Base-by-base conservation (phyloP, 306 rosid genomes). In the Cicer arietinum region DNA sequence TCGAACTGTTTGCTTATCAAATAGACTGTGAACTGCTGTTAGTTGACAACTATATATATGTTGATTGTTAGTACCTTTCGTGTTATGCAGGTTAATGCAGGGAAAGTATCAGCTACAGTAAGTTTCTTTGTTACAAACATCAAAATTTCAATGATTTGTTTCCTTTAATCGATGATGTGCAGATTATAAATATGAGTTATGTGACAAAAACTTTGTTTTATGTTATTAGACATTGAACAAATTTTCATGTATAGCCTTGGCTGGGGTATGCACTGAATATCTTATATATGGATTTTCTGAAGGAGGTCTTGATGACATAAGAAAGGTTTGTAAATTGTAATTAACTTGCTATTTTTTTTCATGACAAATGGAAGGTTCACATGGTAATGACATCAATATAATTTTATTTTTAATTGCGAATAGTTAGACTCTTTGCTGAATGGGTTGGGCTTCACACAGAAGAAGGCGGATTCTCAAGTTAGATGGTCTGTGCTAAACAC, bases 281-380 rank as follows among this genome's bases (percentile, higher is more conserved):
- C 96, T 94, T 43, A 52, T 89, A 41, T 91, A 83, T 70, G 98
- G 97, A 69, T 76, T 77, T 80, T 86, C 97, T 11, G 98, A 94
- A 88, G 98, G 98, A 70, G 97, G 98, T 50, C 83, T 94, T 39
- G 91, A 90, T 67, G 98, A 94, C 86, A 91, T 94, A 63, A 84
- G 91, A 80, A 87, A 94, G 98, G 98, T 94, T 80, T 70, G 18
- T 45, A 59, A 50, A 52, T 9, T n/a, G 44, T 22, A 37, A 30
- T 30, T 47, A 41, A 30, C 70, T 58, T 48, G 10, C 40, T 46
- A 12, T 83, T 41, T 52, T 54, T 18, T 10, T 17, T 70, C 52
- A 61, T 16, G 48, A 30, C 57, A 47, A 11, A 76, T 51, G 46
- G 64, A 75, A 73, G 42, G 6, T 37, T 73, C 52, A 9, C 35